Base-by-base conservation (phyloP, 345 rosid genomes). In the Aquilaria malaccensis region DNA sequence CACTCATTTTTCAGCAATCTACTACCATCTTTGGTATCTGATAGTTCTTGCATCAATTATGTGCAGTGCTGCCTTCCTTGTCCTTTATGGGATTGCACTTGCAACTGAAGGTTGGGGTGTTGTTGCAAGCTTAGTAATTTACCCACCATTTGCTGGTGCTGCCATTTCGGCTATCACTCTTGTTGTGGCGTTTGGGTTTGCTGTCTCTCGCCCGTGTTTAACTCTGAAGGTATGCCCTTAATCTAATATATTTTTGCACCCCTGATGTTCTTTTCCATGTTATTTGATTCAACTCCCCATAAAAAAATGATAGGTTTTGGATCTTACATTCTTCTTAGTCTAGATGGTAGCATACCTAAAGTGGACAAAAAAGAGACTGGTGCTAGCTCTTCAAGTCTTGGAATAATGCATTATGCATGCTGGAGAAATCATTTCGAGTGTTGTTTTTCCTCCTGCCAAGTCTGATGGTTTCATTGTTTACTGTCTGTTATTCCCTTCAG, bases 71-170 rank as follows among this genome's bases (percentile, higher is more conserved):
- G 96, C 98, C 60, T 95, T 95, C 83, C 95, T 95, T 59, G 75
- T 95, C 78, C 88, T 95, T 58, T 95, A 91, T 75, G 99, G 97
- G 72, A 79, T 95, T 74, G 99, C 99, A 33, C 79, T 95, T 78
- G 97, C 99, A 70, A 91, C 83, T 62, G 99, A 95, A 72, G 99
- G 96, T 65, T 95, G 99, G 99, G 99, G 99, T 62, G 99, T 95
- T 53, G 95, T 95, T 70, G 99, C 99, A 63, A 95, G 99, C 81
- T 85, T 95, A 80, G 85, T 72, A 65, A 88, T 95, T 65, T 86
- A 88, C 79, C 99, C 99, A 52, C 99, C 99, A 22, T 95, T 88
- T 78, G 98, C 97, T 71, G 99, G 99, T 71, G 97, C 99, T 74
- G 95, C 99, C 67, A 97, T 95, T 45, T 95, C 99, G 29, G 97